These are phyloP conservation scores for Escallonia herrerae DNA, from an alignment of 129 eudicot genomes.

Conservation along the genomic window DNA sequence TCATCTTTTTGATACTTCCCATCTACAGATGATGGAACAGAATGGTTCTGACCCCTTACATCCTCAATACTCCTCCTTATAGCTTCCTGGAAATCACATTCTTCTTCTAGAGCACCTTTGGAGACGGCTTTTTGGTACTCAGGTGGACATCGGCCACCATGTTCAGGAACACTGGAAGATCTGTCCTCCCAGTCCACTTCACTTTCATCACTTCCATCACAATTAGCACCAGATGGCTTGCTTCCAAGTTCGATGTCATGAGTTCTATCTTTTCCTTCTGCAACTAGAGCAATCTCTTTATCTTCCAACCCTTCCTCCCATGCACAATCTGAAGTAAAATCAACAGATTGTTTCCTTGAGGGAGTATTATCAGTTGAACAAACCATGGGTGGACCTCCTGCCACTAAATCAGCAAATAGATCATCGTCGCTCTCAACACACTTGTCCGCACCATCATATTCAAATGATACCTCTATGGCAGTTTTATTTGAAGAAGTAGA, in stretches of 20 bases:
- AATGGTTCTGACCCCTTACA: constrained; percentile 11
- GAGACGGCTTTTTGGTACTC: constrained; percentile 28
- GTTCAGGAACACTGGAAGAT: constrained; percentile 33
- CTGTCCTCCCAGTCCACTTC: constrained; percentile 68
- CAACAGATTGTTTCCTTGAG: constrained; percentile 20
- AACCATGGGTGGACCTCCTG: constrained; percentile 38
- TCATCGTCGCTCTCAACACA: constrained; percentile 54
- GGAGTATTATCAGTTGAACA: constrained; percentile 26
- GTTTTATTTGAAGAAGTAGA: constrained; percentile 23
- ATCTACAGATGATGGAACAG: constrained; percentile 22
- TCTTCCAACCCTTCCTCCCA: constrained; percentile 61
- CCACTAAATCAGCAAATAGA: constrained; percentile 57
- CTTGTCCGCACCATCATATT: constrained; percentile 35
- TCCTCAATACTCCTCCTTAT: constrained; percentile 65
- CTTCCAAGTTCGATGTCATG: constrained; percentile 13
- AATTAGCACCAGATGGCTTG: constrained; percentile 12
- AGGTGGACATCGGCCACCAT: constrained; percentile 25
- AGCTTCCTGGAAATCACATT: constrained; percentile 74
- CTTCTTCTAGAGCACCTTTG: constrained; percentile 70
- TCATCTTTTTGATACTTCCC: constrained; percentile 13
- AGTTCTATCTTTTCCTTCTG: constrained; percentile 11
- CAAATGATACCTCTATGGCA: constrained; percentile 62
- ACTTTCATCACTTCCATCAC: constrained; percentile 29
- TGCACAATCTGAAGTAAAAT: constrained; percentile 51
- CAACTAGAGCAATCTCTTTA: background rate